phyloP scores from a whole-genome alignment of 495 filamentous ascomycete genomes.

The Lophiostoma macrostomum region DNA sequence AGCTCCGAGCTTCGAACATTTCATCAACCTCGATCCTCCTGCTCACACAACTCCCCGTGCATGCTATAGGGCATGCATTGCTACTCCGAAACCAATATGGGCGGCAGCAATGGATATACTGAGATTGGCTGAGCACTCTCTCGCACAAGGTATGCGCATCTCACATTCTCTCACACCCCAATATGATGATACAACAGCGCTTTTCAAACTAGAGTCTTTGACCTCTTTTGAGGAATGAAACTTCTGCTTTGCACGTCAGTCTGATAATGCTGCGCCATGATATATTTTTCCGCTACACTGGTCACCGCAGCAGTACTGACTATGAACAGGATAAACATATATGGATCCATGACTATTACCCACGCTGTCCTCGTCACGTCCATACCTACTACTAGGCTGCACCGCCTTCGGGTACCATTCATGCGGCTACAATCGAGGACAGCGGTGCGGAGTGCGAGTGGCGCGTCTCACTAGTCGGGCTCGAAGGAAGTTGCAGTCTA shows the following conservation, averaged over 20 bases:
- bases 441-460: no score
- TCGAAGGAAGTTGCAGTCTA: no score
- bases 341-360: no score
- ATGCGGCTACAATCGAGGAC: no score
- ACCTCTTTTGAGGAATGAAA: slow-evolving; percentile 86
- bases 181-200: slow-evolving; percentile 76
- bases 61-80: no score
- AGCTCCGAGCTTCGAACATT: slow-evolving; percentile 13
- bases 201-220: slow-evolving; percentile 99
- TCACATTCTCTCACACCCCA: slow-evolving; percentile 3
- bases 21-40: neutral
- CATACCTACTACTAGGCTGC: no score
- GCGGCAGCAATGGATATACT: neutral
- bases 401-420: no score
- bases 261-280: slow-evolving; percentile 63
- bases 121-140: neutral
- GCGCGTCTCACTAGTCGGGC: no score
- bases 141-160: slow-evolving; percentile 7
- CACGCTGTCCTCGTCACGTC: no score
- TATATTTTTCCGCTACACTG: neutral
- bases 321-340: neutral
- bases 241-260: slow-evolving; percentile 96
- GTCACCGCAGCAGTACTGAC: neutral
- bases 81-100: no score
- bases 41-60: neutral